Evolutionary conservation across 179 eudicot species (phyloP).

Genomic region (Beta corolliflora): DNA sequence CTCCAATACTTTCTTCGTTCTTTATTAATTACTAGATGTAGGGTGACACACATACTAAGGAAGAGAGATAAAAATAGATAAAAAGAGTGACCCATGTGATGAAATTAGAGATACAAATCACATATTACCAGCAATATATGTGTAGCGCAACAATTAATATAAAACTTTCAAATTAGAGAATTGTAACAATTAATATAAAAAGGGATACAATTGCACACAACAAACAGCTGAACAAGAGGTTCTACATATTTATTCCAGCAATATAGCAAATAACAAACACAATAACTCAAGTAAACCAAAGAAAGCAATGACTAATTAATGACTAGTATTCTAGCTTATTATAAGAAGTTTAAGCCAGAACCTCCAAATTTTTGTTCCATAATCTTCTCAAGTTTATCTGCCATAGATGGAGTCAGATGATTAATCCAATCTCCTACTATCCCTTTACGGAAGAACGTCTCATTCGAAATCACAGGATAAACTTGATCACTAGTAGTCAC

Average conservation of each 20-base stretch:
- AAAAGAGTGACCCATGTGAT: no score
- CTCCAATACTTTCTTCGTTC: no score
- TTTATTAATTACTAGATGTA: no score
- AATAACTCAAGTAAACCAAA: neutral
- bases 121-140: no score
- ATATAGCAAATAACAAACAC: neutral
- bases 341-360: conserved; percentile 12
- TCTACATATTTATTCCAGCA: neutral
- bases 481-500: conserved; percentile 5
- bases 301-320: neutral
- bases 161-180: no score
- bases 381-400: neutral
- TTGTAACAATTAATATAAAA: no score
- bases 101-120: no score
- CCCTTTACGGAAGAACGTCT: conserved; percentile 19
- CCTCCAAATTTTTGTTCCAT: conserved; percentile 17
- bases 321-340: neutral
- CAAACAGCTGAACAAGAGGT: no score
- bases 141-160: no score
- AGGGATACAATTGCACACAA: neutral
- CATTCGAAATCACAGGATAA: neutral
- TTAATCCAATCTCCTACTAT: conserved; percentile 29
- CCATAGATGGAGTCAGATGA: conserved; percentile 14
- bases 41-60: no score
- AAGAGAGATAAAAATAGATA: no score